Evolutionary conservation across 2,329 filamentous ascomycete genomes (phyloP).

Genomic region (Hymenoscyphus infarciens): DNA sequence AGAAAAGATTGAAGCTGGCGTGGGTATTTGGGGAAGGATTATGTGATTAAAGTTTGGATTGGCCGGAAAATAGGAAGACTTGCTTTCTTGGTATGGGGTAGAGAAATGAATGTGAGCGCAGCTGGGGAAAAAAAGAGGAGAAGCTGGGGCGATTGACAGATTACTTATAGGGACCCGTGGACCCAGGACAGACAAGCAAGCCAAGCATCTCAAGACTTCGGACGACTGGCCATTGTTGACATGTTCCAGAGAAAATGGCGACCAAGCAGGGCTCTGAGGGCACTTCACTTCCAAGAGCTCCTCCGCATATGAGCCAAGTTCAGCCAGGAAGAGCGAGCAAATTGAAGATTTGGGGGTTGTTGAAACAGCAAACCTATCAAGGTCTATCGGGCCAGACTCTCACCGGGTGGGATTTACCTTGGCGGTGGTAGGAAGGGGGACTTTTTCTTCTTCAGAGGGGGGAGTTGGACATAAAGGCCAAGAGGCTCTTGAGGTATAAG

Average conservation of each 20-base stretch:
- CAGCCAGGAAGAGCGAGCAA: background rate
- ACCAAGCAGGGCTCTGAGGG: background rate
- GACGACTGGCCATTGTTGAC: background rate
- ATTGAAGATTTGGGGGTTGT: background rate
- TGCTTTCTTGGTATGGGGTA: conserved; percentile 20
- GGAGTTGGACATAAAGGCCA: conserved; percentile 2
- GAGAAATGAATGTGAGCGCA: conserved; percentile 30
- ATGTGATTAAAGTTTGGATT: conserved; percentile 15
- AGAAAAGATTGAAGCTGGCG: conserved; percentile 9
- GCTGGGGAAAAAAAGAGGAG: conserved; percentile 24
- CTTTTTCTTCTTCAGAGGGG: background rate
- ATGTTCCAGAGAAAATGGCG: background rate
- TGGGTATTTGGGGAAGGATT: background rate
- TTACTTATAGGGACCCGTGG: conserved; percentile 11
- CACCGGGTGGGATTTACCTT: background rate
- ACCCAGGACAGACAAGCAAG: conserved; percentile 1
- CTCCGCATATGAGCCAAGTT: background rate
- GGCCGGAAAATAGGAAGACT: conserved; percentile 20
- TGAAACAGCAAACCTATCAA: conserved; percentile 9
- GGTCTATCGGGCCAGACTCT: background rate
- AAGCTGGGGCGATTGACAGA: conserved; percentile 9
- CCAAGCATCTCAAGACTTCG: conserved; percentile 2
- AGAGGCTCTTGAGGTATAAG: conserved; percentile 1
- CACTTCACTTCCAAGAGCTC: too few species aligned
- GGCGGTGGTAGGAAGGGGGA: background rate